Percentiles rank a stretch among this genome's conserved stretches.
phyloP scores from a whole-genome alignment of 805 yeast genomes.

The Yarrowia porcina region DNA sequence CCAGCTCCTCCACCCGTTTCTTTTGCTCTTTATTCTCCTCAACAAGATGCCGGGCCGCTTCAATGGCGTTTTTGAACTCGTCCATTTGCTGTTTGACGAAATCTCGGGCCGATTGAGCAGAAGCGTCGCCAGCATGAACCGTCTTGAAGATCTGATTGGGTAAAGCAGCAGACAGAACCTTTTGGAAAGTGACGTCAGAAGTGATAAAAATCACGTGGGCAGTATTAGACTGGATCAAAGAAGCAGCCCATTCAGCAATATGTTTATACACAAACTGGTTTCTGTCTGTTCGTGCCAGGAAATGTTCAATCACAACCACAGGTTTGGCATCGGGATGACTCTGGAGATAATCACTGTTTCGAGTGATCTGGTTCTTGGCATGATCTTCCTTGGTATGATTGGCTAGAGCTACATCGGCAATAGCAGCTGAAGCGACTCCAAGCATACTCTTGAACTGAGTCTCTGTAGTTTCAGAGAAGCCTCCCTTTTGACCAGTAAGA shows the following conservation, averaged over 20 bases:
- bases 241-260: conserved; percentile 86
- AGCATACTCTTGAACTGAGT: conserved; percentile 78
- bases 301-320: conserved; percentile 77
- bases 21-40: conserved; percentile 1
- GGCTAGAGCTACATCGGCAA: conserved; percentile 56
- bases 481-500: conserved; percentile 89
- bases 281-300: conserved; percentile 53
- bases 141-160: conserved; percentile 86
- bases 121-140: conserved; percentile 76
- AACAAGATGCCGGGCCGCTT: conserved; percentile 9
- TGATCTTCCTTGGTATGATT: conserved; percentile 14
- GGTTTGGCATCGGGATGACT: conserved; percentile 85
- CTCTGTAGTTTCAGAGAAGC: conserved; percentile 78
- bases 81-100: conserved; percentile 41
- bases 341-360: conserved; percentile 58
- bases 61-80: conserved; percentile 17
- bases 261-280: conserved; percentile 64
- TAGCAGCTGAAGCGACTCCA: conserved; percentile 64
- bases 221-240: conserved; percentile 65
- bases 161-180: conserved; percentile 62
- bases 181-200: conserved; percentile 75
- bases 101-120: conserved; percentile 60
- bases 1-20: background rate
- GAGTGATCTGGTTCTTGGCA: conserved; percentile 1
- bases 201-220: conserved; percentile 91